A percentile compares a stretch with the other conserved stretches of the same genome.
phyloP scores from a whole-genome alignment of 148 eudicot genomes.

The Rhododendron henanense region DNA sequence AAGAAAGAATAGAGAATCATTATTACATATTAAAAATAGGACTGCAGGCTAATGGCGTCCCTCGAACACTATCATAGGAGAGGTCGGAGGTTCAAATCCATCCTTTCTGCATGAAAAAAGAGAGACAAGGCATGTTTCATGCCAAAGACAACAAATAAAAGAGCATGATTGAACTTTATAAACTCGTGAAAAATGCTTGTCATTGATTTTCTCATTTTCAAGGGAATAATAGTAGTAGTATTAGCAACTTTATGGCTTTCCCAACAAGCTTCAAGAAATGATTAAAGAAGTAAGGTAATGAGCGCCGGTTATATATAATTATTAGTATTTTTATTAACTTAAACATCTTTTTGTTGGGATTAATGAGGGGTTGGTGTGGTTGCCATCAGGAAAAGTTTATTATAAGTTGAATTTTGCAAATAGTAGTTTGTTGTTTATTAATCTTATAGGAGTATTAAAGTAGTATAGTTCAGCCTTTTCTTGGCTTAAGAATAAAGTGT shows the following conservation, averaged over 20 bases:
- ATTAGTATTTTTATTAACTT: too few species aligned
- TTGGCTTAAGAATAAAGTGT: constrained; percentile 8
- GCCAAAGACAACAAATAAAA: neutral
- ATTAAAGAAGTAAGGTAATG: neutral
- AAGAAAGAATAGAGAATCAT: neutral
- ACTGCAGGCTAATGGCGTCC: neutral
- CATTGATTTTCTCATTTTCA: neutral
- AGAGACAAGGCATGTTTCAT: neutral
- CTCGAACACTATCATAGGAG: neutral
- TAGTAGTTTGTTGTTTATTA: neutral
- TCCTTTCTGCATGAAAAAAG: too few species aligned
- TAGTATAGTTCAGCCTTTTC: neutral
- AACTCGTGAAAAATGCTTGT: neutral
- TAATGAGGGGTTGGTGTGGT: neutral
- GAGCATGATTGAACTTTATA: neutral
- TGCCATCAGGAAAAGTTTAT: neutral
- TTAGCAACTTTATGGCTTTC: neutral
- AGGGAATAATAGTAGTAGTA: neutral
- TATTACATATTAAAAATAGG: neutral
- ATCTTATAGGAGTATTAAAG: neutral
- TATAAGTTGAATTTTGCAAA: neutral
- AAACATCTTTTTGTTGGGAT: neutral
- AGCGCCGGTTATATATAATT: neutral
- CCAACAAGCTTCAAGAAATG: neutral
- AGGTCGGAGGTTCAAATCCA: neutral